Evolutionary conservation across 2,329 filamentous ascomycete species (phyloP), one percentile per base, ranked within the genome.

Genomic region (Dothistroma pini): DNA sequence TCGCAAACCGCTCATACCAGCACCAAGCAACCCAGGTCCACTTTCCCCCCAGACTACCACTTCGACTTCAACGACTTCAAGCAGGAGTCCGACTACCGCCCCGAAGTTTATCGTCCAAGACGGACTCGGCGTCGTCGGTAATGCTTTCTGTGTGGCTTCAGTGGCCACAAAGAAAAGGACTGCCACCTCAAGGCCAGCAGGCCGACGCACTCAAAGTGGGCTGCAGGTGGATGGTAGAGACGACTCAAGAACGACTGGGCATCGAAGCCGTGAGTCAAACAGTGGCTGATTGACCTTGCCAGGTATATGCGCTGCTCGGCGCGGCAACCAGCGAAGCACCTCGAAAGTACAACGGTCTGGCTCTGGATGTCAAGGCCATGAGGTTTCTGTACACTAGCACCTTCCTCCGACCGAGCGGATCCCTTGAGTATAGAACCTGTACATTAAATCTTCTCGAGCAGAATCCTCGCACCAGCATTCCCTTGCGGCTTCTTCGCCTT

Each of bases 381-480:
- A 29, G 25, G 25, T 29, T 29, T 29, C 25, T 6, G 25, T 29
- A 29, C 25, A 3, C 25, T 29, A 29, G 25, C 25, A 2, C 2
- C 25, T 6, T 6, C 6, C 25, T 29, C 6, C 25, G 6, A 29
- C 6, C 6, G 25, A 29, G 6, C 25, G 25, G 25, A 6, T 3
- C 25, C 25, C 25, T 2, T 29, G 6, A 6, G 25, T 29, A 29
- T 29, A 29, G 25, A 29, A 44, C 38, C 7, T 29, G 48, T n/a
- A 14, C 22, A 25, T 62, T 49, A 65, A 25, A 74, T 35, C 68
- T 74, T 79, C 68, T 77, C 74, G 48, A 82, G 66, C 67, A 82
- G 62, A 25, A 81, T 76, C 68, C 72, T 78, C 47, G 79, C 76
- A 9, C 80, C 80, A 10, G 78, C 78, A 71, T 81, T 81, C 0